These are phyloP conservation scores for Schizopora paradoxa DNA, from an alignment of 1,284 basidiomycete species.

Conservation along the genomic window DNA sequence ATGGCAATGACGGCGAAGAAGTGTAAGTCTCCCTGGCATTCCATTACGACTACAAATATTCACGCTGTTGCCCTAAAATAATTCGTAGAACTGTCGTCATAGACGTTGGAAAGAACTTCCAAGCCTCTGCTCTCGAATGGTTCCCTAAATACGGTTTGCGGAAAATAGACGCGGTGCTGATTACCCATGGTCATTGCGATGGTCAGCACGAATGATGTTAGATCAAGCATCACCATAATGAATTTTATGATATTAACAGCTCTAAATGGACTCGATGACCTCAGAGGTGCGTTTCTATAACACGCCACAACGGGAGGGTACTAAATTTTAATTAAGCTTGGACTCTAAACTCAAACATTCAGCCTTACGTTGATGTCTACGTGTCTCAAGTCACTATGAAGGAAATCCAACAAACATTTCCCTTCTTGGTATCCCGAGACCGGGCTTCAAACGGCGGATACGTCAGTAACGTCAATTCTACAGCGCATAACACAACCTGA, in stretches of 20 bases:
- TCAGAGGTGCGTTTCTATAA: constrained; percentile 50
- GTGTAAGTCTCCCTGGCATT: constrained; percentile 38
- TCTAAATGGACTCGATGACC: constrained; percentile 79
- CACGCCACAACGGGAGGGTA: neutral
- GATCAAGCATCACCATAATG: too few species aligned
- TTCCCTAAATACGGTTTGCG: constrained; percentile 73
- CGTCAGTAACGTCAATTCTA: constrained; percentile 34
- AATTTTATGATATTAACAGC: constrained; percentile 36
- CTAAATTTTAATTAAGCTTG: constrained; percentile 45
- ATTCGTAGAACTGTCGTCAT: constrained; percentile 61
- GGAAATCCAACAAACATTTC: constrained; percentile 64
- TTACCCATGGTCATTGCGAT: constrained; percentile 78
- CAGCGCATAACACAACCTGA: constrained; percentile 9
- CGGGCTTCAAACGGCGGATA: constrained; percentile 76
- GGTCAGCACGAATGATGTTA: constrained; percentile 37
- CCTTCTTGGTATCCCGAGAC: constrained; percentile 71
- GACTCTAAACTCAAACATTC: constrained; percentile 65
- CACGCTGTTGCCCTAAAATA: constrained; percentile 3
- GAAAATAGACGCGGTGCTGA: constrained; percentile 70
- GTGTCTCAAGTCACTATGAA: constrained; percentile 57
- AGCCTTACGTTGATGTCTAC: constrained; percentile 70
- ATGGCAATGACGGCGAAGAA: constrained; percentile 42
- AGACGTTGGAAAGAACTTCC: constrained; percentile 79
- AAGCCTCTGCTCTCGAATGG: constrained; percentile 70
- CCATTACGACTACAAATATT: neutral